Percentiles rank a stretch among this genome's conserved stretches.
Evolutionary conservation across 371 early-diverging fungal species (phyloP).

Genomic region (Lichtheimia ornata): DNA sequence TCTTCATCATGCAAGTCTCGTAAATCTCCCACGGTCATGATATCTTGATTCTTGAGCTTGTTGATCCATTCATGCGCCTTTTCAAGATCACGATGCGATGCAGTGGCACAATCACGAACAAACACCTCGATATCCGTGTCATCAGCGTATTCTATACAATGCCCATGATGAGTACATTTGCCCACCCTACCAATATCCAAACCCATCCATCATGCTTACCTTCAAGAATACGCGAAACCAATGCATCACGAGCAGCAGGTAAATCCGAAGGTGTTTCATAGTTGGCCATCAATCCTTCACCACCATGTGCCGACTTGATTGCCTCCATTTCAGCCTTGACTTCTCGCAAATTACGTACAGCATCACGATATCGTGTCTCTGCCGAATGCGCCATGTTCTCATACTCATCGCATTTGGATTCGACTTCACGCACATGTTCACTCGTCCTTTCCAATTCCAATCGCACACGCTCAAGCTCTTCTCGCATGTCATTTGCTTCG

Average conservation of each 20-base stretch:
- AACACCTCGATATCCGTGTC: conserved; percentile 71
- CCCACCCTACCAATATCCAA: too few species aligned
- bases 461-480: conserved; percentile 40
- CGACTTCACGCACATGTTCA: conserved; percentile 32
- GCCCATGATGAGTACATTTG: background rate
- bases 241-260: conserved; percentile 34
- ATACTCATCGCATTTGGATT: conserved; percentile 34
- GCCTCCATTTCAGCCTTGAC: conserved; percentile 9
- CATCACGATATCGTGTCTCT: conserved; percentile 41
- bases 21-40: conserved; percentile 83
- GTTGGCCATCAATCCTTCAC: background rate
- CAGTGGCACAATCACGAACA: conserved; percentile 69
- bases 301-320: conserved; percentile 5
- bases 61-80: conserved; percentile 78
- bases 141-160: conserved; percentile 55
- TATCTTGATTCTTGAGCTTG: conserved; percentile 74
- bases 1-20: conserved; percentile 78
- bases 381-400: conserved; percentile 30
- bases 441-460: conserved; percentile 23
- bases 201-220: conserved; percentile 26
- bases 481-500: conserved; percentile 38
- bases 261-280: conserved; percentile 2
- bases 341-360: conserved; percentile 32
- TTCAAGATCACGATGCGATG: conserved; percentile 67
- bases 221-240: conserved; percentile 45